Evolutionary conservation across 2,329 filamentous ascomycete species (phyloP), one percentile per base, ranked within the genome.

Genomic region (Teratosphaeria zuluensis): DNA sequence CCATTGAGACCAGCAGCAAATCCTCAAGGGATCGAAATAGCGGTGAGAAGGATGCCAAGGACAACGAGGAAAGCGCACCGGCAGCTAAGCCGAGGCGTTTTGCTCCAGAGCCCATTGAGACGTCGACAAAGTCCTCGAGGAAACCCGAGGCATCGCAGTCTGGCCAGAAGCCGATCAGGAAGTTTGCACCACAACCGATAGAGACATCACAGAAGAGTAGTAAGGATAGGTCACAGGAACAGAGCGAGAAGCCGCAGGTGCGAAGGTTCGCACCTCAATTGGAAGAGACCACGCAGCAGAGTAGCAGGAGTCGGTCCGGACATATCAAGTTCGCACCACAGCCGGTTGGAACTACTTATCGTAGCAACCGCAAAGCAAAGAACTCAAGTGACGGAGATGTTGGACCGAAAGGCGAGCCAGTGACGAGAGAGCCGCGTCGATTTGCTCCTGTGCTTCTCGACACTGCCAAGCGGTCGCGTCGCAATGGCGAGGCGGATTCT

Each of bases 361-460:
- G 67, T 30, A 63, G 63, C n/a, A 69, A 68, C 56, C 58, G 66
- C 16, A 65, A 61, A 53, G 53, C 61, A 24, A 56, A 30, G 35
- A 19, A 28, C 4, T 32, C 46, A 11, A 54, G 46, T 31, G 58
- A 65, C 42, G 58, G 56, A 14, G 53, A 66, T 51, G 56, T 42
- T 38, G 56, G 60, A 33, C 53, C 62, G 53, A 63, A 53, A 69
- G 67, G 59, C n/a, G 61, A 58, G 11, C 52, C 59, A 6, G 58
- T 61, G 53, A 69, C 69, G 58, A 68, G 61, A 48, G 58, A 69
- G 11, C 61, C 69, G 3, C 76, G 79, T 51, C 81, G 74, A 60
- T 95, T 95, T 71, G 81, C 86, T 32, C 90, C 90, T 12, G 87
- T 92, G 67, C 78, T 95, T 58, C 86, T 95, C 62, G 90, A 92